Conservation (phyloP, 331 rosid species). For the Pyrus hybrid region DNA sequence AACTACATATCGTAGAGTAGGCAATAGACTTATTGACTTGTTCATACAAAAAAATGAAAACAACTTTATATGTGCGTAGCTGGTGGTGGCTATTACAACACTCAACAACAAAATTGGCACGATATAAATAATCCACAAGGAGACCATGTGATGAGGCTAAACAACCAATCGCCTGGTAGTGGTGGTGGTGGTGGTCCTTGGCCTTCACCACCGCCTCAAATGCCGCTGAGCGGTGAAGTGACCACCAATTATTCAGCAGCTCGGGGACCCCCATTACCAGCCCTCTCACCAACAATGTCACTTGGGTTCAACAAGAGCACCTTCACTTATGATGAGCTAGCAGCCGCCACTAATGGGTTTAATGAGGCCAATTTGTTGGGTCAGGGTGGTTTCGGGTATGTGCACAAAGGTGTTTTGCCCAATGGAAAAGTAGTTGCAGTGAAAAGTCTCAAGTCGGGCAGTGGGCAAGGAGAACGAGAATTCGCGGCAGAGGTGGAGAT, state of each 20-base stretch:
- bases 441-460: conserved; percentile 55
- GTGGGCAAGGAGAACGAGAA: conserved; percentile 72
- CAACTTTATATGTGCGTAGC: conserved; percentile 3
- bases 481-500: conserved; percentile 81
- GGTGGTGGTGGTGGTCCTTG: conserved; percentile 20
- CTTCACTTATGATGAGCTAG: conserved; percentile 61
- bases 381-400: conserved; percentile 81
- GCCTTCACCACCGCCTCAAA: conserved; percentile 30
- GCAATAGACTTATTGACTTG: neutral
- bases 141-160: conserved; percentile 28
- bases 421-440: conserved; percentile 69
- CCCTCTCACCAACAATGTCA: conserved; percentile 51
- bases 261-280: conserved; percentile 37
- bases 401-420: conserved; percentile 67
- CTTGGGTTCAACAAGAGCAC: conserved; percentile 60
- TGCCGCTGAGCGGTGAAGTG: conserved; percentile 36
- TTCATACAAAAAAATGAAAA: neutral
- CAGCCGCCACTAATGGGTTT: conserved; percentile 55
- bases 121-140: conserved; percentile 7
- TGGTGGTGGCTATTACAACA: conserved; percentile 36
- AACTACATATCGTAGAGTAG: neutral
- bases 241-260: conserved; percentile 24
- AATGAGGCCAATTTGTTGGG: conserved; percentile 44
- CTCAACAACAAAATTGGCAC: conserved; percentile 31
- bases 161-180: conserved; percentile 11